Conservation (phyloP, 306 rosid genomes). For the Vigna reflexopilosa region DNA sequence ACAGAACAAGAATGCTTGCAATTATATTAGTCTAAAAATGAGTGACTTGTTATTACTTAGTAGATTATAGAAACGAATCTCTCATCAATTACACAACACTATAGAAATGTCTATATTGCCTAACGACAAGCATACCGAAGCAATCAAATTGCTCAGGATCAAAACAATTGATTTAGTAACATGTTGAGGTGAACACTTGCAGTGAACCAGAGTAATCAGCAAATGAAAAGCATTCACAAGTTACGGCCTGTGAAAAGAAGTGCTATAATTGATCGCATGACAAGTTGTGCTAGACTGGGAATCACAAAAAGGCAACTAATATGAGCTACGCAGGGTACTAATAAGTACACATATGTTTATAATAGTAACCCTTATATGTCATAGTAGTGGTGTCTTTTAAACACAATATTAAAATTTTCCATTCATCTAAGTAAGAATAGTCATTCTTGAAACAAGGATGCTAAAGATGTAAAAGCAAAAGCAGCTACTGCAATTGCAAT, state of each 20-base stretch:
- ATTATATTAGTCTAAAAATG: background rate
- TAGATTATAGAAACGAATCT: slow-evolving; percentile 11
- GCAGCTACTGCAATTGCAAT: slow-evolving; percentile 33
- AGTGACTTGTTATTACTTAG: background rate
- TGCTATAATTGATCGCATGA: background rate
- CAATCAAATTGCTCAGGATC: slow-evolving; percentile 24
- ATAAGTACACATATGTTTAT: background rate
- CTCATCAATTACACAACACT: slow-evolving; percentile 25
- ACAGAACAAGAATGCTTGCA: no score
- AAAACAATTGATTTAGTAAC: slow-evolving; percentile 26
- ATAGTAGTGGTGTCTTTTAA: background rate
- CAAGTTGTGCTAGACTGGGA: background rate
- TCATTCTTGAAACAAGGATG: slow-evolving; percentile 19
- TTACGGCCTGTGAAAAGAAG: background rate
- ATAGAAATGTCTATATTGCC: background rate
- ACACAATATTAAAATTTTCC: slow-evolving; percentile 22
- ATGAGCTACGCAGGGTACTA: background rate
- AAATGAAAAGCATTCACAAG: slow-evolving; percentile 27
- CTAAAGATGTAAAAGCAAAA: slow-evolving; percentile 29
- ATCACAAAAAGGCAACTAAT: background rate
- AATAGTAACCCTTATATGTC: slow-evolving; percentile 8
- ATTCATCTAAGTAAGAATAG: slow-evolving; percentile 27
- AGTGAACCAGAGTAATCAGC: slow-evolving; percentile 33
- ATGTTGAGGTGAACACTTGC: slow-evolving; percentile 30
- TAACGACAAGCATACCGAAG: slow-evolving; percentile 13